Base-by-base conservation (phyloP, 805 yeast genomes). In the Saccharomycopsis olivae region DNA sequence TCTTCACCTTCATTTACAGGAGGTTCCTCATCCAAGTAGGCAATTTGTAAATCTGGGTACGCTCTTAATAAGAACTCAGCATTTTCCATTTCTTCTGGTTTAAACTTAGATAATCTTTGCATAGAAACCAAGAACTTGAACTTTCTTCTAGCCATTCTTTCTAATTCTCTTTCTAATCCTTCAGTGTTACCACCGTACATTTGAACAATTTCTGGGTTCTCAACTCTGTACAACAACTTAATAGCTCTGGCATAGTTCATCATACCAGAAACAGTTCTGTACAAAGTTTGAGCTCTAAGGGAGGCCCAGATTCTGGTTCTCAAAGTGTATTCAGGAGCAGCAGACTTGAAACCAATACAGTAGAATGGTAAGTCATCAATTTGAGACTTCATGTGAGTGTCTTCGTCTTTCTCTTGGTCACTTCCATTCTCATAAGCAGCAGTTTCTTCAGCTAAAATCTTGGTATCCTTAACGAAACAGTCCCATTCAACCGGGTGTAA, bases 231-330 rank as follows among this genome's bases (percentile, higher is more conserved):
- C 5, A 86, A 62, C 19, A 85, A 60, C 48, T 76, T 77, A 23
- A 87, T 68, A 0, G 95, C 95, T 28, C 69, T 68, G 11, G 71
- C 64, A 53, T 86, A 86, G 54, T 85, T 85, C 73, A 73, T 73
- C 53, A 87, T 85, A 0, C 96, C 95, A 0, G 88, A 73, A 2
- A 84, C 66, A 0, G 96, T 86, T 29, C 95, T 64, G 53, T 78
- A 87, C 39, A 86, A 62, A 0, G 95, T 86, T 53, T 86, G 96
- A 2, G 84, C 73, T 51, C 95, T 66, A 39, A 82, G 59, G 0
- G 95, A 83, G 0, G 94, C 83, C 96, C 96, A 86, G 2, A 85
- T 68, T 52, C 95, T 66, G 0, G 95, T 85, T 55, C 94, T 62
- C 47, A 80, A 54, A 2, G 74, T 68, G 49, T 69, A 73, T 40